Evolutionary conservation across 202 grass and related monocot genomes (phyloP), one percentile per base, ranked within the genome.

Genomic region (Setaria italica): DNA sequence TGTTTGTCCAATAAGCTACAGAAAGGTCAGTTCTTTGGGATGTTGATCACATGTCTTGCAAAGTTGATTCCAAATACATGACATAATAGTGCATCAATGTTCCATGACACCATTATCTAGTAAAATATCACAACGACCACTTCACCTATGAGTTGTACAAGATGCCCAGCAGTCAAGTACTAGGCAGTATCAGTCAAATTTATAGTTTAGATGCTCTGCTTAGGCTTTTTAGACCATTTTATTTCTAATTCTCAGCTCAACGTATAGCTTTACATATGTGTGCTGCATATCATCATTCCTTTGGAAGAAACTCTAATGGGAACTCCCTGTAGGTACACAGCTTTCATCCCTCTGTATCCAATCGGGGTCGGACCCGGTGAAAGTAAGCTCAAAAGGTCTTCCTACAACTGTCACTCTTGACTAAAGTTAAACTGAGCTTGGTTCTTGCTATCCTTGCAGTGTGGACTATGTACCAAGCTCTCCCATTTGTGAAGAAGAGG

Each of bases 381-480:
- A 94, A 98, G 95, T 95, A 86, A 98, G 95, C 41, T 17, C 51
- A 47, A 21, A 57, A 85, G 70, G 35, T 49, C 25, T 62, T 42
- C 2, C 11, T 8, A 54, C 17, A 9, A 62, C 53, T 85, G 6
- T 34, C n/a, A 58, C 9, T 79, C 60, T 54, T 54, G 62, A 19
- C n/a, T 46, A 45, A 71, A 76, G 9, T 47, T 43, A 51, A 67
- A 35, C 30, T 56, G 5, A 53, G 11, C 21, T 76, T 70, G 39
- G 3, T 76, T 67, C 35, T 87, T 70, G 16, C 33, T 76, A 15
- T 65, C 10, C 46, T 62, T 77, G 76, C 91, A 95, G 93, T 98
- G 90, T 94, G 90, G 93, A 89, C 92, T 7, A 98, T 98, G 68
- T 95, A 94, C 66, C 86, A 91, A 92, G 93, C 93, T 82, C 93